A percentile compares a stretch with the other conserved stretches of the same genome.
phyloP scores from a whole-genome alignment of 192 early-diverging fungal species.

The Coemansia sp. region DNA sequence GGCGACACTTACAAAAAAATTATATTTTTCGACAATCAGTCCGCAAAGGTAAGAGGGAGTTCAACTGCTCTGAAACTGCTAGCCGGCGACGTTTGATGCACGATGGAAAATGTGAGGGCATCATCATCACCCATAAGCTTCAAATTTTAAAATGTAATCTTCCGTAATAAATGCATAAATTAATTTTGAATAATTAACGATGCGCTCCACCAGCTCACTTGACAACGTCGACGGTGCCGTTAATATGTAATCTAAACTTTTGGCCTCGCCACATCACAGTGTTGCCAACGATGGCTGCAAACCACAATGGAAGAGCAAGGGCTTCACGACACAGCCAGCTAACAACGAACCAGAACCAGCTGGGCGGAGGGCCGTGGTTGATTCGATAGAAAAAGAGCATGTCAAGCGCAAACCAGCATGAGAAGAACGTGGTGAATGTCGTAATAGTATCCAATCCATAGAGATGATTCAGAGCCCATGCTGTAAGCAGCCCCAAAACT shows the following conservation, averaged over 20 bases:
- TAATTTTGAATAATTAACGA: slow-evolving; percentile 3
- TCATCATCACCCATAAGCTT: no score
- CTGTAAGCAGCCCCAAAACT: slow-evolving; percentile 67
- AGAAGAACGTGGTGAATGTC: slow-evolving; percentile 56
- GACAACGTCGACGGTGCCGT: slow-evolving; percentile 60
- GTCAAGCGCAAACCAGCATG: slow-evolving; percentile 59
- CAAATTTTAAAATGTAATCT: background rate
- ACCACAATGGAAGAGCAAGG: slow-evolving; percentile 78
- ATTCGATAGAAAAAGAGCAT: slow-evolving; percentile 55
- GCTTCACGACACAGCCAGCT: slow-evolving; percentile 85
- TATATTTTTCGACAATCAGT: slow-evolving; percentile 8
- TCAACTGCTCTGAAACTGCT: background rate
- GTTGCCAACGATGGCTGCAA: slow-evolving; percentile 76
- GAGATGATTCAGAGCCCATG: slow-evolving; percentile 63
- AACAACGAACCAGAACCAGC: slow-evolving; percentile 55
- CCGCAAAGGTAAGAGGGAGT: slow-evolving; percentile 10
- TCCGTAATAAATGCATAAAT: background rate
- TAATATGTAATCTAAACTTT: slow-evolving; percentile 57
- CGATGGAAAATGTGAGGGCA: background rate
- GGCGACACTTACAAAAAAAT: slow-evolving; percentile 12
- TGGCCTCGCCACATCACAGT: slow-evolving; percentile 87
- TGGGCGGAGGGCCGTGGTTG: slow-evolving; percentile 36
- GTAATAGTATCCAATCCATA: slow-evolving; percentile 47
- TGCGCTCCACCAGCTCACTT: background rate
- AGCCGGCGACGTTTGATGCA: background rate